Percentiles rank a stretch among this genome's conserved stretches.
These are phyloP conservation scores for Xylona heveae DNA, from an alignment of 495 filamentous ascomycete species.

Conservation along the genomic window DNA sequence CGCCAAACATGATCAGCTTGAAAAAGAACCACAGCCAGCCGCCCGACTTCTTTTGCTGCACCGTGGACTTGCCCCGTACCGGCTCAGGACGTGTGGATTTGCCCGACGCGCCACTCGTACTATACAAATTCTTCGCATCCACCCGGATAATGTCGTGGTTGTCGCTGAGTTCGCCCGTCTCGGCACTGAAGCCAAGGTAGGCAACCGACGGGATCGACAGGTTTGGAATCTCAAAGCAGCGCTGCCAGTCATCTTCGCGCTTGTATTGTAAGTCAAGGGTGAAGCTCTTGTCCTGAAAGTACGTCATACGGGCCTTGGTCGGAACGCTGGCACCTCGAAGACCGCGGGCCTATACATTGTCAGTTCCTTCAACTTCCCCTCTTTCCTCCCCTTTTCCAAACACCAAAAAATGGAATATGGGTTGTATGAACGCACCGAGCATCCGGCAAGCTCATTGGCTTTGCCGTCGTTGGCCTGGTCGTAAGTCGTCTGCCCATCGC, in stretches of 20 bases:
- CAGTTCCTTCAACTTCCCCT: not conserved
- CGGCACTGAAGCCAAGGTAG: slow-evolving; percentile 88
- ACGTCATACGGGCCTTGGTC: slow-evolving; percentile 75
- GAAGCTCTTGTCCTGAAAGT: slow-evolving; percentile 78
- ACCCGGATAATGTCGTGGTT: slow-evolving; percentile 95
- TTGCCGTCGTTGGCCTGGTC: slow-evolving; percentile 93
- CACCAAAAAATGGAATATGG: not conserved
- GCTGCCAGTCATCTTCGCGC: slow-evolving; percentile 62
- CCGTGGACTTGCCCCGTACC: slow-evolving; percentile 7
- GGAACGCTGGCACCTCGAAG: slow-evolving; percentile 56
- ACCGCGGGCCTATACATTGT: slow-evolving; percentile 47
- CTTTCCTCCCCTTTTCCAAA: not conserved
- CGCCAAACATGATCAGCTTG: slow-evolving; percentile 57
- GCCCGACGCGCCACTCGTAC: slow-evolving; percentile 18
- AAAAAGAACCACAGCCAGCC: slow-evolving; percentile 89
- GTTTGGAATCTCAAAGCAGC: slow-evolving; percentile 56
- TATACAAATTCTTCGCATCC: slow-evolving; percentile 74
- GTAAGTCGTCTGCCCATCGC: slow-evolving; percentile 73
- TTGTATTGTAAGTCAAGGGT: slow-evolving; percentile 91
- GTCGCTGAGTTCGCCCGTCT: slow-evolving; percentile 91
- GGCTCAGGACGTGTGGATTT: slow-evolving; percentile 9
- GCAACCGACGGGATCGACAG: slow-evolving; percentile 67
- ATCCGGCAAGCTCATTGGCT: slow-evolving; percentile 77
- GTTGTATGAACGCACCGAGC: slow-evolving; percentile 41
- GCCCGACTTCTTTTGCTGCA: slow-evolving; percentile 22